A percentile compares a stretch with the other conserved stretches of the same genome.
These are phyloP conservation scores for Erythrobasidium hasegawianum DNA, from an alignment of 1,284 basidiomycete genomes.

Conservation along the genomic window DNA sequence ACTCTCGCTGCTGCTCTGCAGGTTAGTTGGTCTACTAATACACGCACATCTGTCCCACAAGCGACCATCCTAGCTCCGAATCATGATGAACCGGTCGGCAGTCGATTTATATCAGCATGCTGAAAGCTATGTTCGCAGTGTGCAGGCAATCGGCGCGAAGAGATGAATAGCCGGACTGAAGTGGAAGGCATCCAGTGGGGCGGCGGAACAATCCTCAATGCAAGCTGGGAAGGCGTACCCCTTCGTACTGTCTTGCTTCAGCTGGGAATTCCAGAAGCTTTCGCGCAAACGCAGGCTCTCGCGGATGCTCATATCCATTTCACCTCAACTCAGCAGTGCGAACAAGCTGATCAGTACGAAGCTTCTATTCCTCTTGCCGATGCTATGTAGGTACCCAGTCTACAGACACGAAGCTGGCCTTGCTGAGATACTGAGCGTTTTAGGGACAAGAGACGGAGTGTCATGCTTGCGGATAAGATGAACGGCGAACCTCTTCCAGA, in stretches of 20 bases:
- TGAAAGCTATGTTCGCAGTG: too few species aligned
- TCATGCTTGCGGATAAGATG: conserved; percentile 61
- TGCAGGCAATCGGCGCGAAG: conserved; percentile 40
- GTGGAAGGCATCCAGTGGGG: conserved; percentile 41
- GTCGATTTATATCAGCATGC: too few species aligned
- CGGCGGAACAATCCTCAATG: conserved; percentile 30
- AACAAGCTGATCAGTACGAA: conserved; percentile 37
- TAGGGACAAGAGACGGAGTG: conserved; percentile 42
- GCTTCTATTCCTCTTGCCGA: conserved; percentile 38
- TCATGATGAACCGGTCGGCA: too few species aligned
- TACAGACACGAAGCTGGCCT: neutral
- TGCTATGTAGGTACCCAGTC: conserved; percentile 32
- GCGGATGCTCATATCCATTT: conserved; percentile 40
- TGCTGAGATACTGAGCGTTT: neutral
- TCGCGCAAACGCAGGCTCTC: neutral
- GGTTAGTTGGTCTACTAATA: too few species aligned
- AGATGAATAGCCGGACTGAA: conserved; percentile 38
- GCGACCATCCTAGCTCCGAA: too few species aligned
- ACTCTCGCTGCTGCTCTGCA: conserved; percentile 11
- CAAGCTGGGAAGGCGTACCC: conserved; percentile 18
- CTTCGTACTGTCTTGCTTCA: conserved; percentile 4
- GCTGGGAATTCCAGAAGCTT: conserved; percentile 20
- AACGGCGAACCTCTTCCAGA: conserved; percentile 58
- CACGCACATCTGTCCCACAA: too few species aligned
- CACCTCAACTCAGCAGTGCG: conserved; percentile 35